Evolutionary conservation across 805 yeast species (phyloP).

Genomic region (Helenozyma baotianmanensis): DNA sequence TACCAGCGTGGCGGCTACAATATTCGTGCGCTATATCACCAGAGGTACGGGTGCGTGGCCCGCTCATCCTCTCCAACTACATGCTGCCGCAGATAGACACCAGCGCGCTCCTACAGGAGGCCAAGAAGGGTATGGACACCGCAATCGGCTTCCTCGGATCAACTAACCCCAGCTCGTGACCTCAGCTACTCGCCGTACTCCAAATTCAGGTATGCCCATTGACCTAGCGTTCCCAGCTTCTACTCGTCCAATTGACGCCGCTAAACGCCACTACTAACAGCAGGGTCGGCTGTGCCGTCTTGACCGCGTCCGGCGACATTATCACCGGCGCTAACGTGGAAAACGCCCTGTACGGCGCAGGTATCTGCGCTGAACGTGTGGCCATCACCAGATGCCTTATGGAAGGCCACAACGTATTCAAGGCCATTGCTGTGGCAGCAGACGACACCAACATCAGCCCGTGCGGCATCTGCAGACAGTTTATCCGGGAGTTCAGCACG

Average conservation of each 20-base stretch:
- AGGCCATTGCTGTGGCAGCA: conserved; percentile 64
- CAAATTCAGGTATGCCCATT: conserved; percentile 45
- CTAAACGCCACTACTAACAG: conserved; percentile 12
- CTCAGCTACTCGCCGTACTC: conserved; percentile 69
- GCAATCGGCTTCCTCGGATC: neutral
- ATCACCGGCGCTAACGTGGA: conserved; percentile 85
- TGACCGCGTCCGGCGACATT: conserved; percentile 46
- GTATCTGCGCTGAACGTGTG: conserved; percentile 40
- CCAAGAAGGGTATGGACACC: conserved; percentile 1
- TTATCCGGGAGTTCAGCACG: conserved; percentile 72
- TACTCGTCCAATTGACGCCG: no score
- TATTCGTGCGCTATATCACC: no score
- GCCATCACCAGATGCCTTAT: conserved; percentile 30
- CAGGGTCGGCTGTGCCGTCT: conserved; percentile 76
- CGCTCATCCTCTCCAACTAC: no score
- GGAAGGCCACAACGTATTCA: conserved; percentile 40
- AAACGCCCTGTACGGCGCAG: conserved; percentile 79
- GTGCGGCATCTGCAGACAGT: conserved; percentile 93
- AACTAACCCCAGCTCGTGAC: conserved; percentile 38
- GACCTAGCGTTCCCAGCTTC: no score
- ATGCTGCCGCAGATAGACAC: no score
- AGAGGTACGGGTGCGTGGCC: no score
- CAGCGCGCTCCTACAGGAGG: neutral
- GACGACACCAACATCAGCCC: conserved; percentile 69
- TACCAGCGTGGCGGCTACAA: no score